Conservation (phyloP, 2,329 filamentous ascomycete species). For the Beauveria australis region DNA sequence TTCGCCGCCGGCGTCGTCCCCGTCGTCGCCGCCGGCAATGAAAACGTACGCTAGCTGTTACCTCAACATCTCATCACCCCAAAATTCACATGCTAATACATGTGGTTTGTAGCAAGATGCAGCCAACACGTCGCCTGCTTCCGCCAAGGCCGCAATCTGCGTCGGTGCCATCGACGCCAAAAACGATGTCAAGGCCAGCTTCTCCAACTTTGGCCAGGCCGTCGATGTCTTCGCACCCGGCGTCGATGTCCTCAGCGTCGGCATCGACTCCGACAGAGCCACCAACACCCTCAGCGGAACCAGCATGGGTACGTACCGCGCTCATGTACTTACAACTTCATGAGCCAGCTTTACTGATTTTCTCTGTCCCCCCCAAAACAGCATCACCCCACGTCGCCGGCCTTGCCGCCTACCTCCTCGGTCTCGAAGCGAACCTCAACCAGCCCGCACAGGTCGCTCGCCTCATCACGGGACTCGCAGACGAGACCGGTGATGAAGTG, state of each 20-base stretch:
- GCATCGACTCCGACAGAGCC: slow-evolving; percentile 40
- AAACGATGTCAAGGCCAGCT: slow-evolving; percentile 39
- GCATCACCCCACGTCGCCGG: slow-evolving; percentile 61
- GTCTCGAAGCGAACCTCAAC: slow-evolving; percentile 39
- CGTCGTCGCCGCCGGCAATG: slow-evolving; percentile 54
- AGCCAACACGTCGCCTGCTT: slow-evolving; percentile 43
- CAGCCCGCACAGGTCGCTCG: slow-evolving; percentile 28
- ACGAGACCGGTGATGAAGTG: slow-evolving; percentile 36
- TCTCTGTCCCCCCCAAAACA: slow-evolving; percentile 7
- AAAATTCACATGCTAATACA: not conserved
- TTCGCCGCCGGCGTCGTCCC: slow-evolving; percentile 44
- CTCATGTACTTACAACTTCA: not conserved
- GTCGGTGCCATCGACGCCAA: slow-evolving; percentile 50
- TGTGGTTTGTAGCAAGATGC: slow-evolving; percentile 34
- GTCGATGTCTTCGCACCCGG: slow-evolving; percentile 52
- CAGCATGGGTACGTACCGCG: slow-evolving; percentile 41
- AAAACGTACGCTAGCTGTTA: slow-evolving; percentile 28
- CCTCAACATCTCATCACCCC: no score
- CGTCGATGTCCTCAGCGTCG: slow-evolving; percentile 43
- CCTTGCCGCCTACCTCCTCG: slow-evolving; percentile 59
- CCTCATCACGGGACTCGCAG: slow-evolving; percentile 47
- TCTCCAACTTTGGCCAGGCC: slow-evolving; percentile 49
- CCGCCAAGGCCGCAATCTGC: slow-evolving; percentile 47
- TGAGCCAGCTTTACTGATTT: slow-evolving; percentile 13
- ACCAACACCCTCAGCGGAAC: slow-evolving; percentile 43